phyloP scores from a whole-genome alignment of 2,329 filamentous ascomycete species.

The Fusarium drepaniforme region DNA sequence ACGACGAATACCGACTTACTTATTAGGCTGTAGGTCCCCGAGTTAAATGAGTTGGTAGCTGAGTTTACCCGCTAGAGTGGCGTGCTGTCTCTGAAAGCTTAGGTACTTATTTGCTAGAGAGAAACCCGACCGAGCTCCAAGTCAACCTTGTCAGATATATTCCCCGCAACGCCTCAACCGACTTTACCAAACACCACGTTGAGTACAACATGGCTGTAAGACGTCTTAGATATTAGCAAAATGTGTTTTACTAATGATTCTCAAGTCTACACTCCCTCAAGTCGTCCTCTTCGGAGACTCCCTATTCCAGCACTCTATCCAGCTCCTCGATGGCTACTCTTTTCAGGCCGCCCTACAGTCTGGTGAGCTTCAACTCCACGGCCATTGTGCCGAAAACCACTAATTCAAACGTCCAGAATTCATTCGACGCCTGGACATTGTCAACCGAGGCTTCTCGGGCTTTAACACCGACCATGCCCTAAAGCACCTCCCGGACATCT shows the following conservation, averaged over 20 bases:
- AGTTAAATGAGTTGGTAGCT: conserved; percentile 3
- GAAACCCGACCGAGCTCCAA: not conserved
- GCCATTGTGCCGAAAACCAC: not conserved
- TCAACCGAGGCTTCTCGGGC: conserved; percentile 89
- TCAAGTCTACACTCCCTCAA: conserved; percentile 72
- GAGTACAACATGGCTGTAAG: conserved; percentile 39
- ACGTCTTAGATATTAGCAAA: conserved; percentile 2
- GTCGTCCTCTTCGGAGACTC: conserved; percentile 92
- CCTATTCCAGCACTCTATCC: conserved; percentile 78
- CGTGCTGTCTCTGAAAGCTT: conserved; percentile 6
- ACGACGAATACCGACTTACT: conserved; percentile 1
- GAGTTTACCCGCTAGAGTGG: conserved; percentile 24
- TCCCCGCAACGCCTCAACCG: conserved; percentile 8
- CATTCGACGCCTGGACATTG: conserved; percentile 82
- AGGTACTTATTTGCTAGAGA: not conserved
- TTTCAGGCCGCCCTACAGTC: conserved; percentile 79
- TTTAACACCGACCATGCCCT: conserved; percentile 86
- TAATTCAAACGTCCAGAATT: conserved; percentile 66
- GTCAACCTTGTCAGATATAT: not conserved
- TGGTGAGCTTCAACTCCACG: conserved; percentile 60
- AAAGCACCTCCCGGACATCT: conserved; percentile 74
- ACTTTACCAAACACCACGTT: not conserved
- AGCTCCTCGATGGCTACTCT: conserved; percentile 75
- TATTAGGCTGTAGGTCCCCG: conserved; percentile 20
- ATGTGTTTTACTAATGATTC: not conserved